Evolutionary conservation across 176 grass and related monocot species (phyloP), one percentile per base, ranked within the genome.

Genomic region (Musa itinerans): DNA sequence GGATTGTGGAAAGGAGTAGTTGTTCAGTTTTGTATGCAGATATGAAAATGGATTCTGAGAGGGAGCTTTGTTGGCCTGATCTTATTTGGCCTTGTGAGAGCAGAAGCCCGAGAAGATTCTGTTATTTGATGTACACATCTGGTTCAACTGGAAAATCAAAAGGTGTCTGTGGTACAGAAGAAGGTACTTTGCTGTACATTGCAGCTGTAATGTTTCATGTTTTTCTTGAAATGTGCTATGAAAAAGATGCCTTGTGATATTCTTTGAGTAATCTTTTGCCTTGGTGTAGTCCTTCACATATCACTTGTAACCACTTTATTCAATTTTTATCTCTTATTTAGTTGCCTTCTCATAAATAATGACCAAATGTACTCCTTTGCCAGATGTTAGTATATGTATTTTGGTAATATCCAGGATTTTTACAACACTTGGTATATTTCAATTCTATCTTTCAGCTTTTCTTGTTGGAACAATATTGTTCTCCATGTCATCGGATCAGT

Each of bases 111-210:
- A 74, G 83, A 20, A 71, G 78, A 58, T 97, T 87, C 76, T 97
- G 90, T 83, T 92, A 93, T 21, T 50, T 97, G 72, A 93, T 97
- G 89, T 93, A 90, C 76, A 93, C 90, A 7, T 97, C 93, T 26
- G 93, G 93, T 90, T 97, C 90, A 50, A 97, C 85, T 0, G 90
- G 93, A 68, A 97, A 86, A 76, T 83, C 90, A 6, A 97, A 91
- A 54, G 93, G 93, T 1, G 93, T 93, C 61, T 97, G 93, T 16
- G 93, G 93, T 48, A 93, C 86, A 0, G 88, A 97, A 78, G 78
- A 84, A 93, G 93, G 93, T 93, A 81, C 20, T 49, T 2, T 13
- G 7, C 67, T 49, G 64, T 7, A n/a, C 12, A 74, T 16, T 50
- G 13, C 20, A 3, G 25, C 65, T 29, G 9, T 72, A 10, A 19